Base-by-base conservation (phyloP, 495 filamentous ascomycete species). In the Bryoglossum gracile region DNA sequence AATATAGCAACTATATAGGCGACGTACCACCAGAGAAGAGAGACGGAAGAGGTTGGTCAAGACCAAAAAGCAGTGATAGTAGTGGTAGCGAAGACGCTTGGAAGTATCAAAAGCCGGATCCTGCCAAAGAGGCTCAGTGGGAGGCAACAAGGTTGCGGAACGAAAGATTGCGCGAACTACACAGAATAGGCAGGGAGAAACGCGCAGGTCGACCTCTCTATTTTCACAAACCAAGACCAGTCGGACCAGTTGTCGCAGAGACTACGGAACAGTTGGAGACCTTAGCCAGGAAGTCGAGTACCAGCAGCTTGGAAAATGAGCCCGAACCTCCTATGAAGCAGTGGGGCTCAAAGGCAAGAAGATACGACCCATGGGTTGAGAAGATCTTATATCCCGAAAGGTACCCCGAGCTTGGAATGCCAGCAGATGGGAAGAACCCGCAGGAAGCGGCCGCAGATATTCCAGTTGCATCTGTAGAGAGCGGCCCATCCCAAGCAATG, bases 281-380 rank as follows among this genome's bases (percentile, higher is more conserved):
- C n/a, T n/a, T n/a, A n/a, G 57, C 43, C 10, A 42, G 41, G 44
- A 56, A 48, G 28, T 28, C 53, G 40, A 56, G 49, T 54, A 43
- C 30, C 48, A 66, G 52, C 58, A 62, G 44, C 46, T 69, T 60
- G 54, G 61, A 63, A 23, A 75, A 30, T 13, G 6, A 6, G 26
- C 26, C 26, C 13, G 26, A 5, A 30, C 26, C 26, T 30, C 26
- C 6, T 13, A 30, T 6, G 6, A 59, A 59, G 43, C 69, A 64
- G 18, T 86, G 82, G 82, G 81, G 78, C 10, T 64, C 69, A 43
- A 78, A 73, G 50, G 76, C 67, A 21, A 73, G 61, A 38, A 25
- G 54, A 42, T 30, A 42, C 46, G 17, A 52, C 58, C n/a, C 36
- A 53, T 30, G 45, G 55, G 26, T 49, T 21, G 3, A 23, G 19